Evolutionary conservation across 2,329 filamentous ascomycete species (phyloP), one percentile per base, ranked within the genome.

Genomic region (Apiospora marii): DNA sequence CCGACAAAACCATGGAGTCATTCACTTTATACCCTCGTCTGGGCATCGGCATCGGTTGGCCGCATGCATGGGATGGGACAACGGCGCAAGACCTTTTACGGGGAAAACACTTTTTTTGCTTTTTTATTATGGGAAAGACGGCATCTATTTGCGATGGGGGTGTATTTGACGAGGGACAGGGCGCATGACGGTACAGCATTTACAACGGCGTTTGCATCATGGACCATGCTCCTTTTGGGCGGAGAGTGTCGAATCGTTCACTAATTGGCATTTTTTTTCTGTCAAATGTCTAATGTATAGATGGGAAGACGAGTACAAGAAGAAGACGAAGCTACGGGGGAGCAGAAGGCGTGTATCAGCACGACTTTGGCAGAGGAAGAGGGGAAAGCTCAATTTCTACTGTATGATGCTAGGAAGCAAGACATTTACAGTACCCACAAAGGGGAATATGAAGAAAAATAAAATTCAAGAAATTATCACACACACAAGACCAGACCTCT

Each of bases 241-340:
- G 41, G 43, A 68, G 27, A 46, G 14, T 34, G 67, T 64, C 58
- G 58, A 41, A 41, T 64, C 58, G 10, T 41, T 64, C 67, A 46
- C n/a, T 68, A 48, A 68, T 68, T 68, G 67, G 24, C 67, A 68
- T 34, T 16, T 48, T 19, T 19, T 70, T 70, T 51, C 68, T 70
- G 68, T 41, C 68, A 51, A 70, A 70, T 70, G 48, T 70, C 30
- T 70, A 70, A 70, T 70, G 68, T 70, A 70, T 70, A 70, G 48
- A 70, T 69, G 67, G 67, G 67, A 69, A 64, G 58, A 64, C n/a
- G 58, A 64, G 19, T 64, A 64, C 34, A 41, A 64, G 19, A 37
- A 64, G 34, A 64, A n/a, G 34, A 30, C 16, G 51, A 37, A 41
- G 58, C 34, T 34, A 64, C 7, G 58, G 30, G 19, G 58, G 22